Percentiles rank a stretch among this genome's conserved stretches.
Conservation (phyloP, 371 early-diverging fungal species). For the Lichtheimia corymbifera region DNA sequence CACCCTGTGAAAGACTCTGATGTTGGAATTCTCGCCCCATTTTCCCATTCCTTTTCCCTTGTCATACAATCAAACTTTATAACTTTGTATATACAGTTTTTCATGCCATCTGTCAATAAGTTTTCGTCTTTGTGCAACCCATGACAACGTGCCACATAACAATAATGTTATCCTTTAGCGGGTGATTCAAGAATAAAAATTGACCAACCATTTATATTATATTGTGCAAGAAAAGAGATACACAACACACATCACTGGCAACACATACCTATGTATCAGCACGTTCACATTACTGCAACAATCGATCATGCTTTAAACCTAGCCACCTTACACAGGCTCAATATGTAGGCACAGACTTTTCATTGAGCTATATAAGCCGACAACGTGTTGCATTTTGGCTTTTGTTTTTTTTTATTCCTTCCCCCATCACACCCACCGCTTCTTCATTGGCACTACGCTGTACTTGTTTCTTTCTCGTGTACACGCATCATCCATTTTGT, state of each 20-base stretch:
- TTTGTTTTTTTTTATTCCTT: too few relatives aligned
- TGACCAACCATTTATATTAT: too few relatives aligned
- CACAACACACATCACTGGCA: not conserved
- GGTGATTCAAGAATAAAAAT: slow-evolving; percentile 1
- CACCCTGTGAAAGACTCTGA: not conserved
- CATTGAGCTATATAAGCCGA: too few relatives aligned
- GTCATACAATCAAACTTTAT: not conserved
- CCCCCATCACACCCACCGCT: too few relatives aligned
- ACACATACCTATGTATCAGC: not conserved
- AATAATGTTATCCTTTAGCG: slow-evolving; percentile 6
- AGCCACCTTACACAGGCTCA: too few relatives aligned
- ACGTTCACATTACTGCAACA: not conserved
- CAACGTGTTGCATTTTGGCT: too few relatives aligned
- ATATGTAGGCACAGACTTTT: too few relatives aligned
- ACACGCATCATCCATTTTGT: too few relatives aligned
- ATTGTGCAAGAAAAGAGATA: not conserved
- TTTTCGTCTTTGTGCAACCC: slow-evolving; percentile 10
- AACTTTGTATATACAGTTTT: not conserved
- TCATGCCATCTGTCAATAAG: slow-evolving; percentile 6
- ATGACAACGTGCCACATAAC: slow-evolving; percentile 16
- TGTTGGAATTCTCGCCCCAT: not conserved
- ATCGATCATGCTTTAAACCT: not conserved
- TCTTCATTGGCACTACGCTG: too few relatives aligned
- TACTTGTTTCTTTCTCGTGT: too few relatives aligned
- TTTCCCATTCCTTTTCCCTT: not conserved